Base-by-base conservation (phyloP, 1,284 basidiomycete species). In the Marasmius fiardii region DNA sequence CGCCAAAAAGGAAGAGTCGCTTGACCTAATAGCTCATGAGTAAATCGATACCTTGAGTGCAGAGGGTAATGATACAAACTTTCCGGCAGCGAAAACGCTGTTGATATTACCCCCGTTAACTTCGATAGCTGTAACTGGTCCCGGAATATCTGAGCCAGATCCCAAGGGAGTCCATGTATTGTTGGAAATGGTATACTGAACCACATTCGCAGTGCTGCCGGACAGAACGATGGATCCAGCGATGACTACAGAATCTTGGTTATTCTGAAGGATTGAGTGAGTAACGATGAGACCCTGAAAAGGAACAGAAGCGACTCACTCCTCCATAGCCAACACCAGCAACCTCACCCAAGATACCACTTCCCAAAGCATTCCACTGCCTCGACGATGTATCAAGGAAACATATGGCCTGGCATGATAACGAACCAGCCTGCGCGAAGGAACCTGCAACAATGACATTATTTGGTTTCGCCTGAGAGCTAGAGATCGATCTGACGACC, bases 11-110 rank as follows among this genome's bases (percentile, higher is more conserved):
- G 78, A 73, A 7, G 39, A 41, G 58, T 86, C 80, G 7, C 69
- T 71, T 4, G 83, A 77, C 37, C 83, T 85, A 52, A 51, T n/a
- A 28, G 16, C 14, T 31, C 43, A 45, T n/a, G 53, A 39, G 43
- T 37, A 10, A 51, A 47, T 18, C 14, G 7, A 5, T 43, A 21
- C 47, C 24, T 28, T 57, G 16, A 43, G 33, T 51, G 57, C 45
- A 20, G 21, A 37, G 11, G 4, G 20, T 20, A 12, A 31, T 10
- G 34, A 18, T 37, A 71, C 83, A 65, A 60, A 90, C 85, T 82
- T 82, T 57, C 96, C 96, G 43, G 94, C 92, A 44, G 91, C 92
- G 66, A 95, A 98, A 61, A 98, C 83, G 65, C 90, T 95, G 62
- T 84, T 89, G 0, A 74, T 71, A 67, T 97, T 93, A 31, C 83